Evolutionary conservation across 306 rosid species (phyloP).

Genomic region (Prosopis cineraria): DNA sequence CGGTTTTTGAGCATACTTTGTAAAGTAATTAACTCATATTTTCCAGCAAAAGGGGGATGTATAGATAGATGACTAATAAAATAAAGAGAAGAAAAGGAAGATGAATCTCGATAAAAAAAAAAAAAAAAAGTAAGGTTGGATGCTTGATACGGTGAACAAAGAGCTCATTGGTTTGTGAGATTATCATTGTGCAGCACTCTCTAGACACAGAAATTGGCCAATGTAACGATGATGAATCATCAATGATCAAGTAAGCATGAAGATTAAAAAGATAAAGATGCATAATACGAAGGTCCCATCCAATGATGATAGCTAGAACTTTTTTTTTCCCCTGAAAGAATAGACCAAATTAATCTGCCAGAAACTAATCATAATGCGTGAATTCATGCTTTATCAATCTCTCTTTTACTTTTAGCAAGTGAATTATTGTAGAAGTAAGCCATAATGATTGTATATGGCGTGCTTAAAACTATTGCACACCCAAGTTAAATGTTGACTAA

Average conservation of each 20-base stretch:
- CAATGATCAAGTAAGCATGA: conserved; percentile 47
- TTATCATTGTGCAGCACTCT: conserved; percentile 46
- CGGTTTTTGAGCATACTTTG: conserved; percentile 22
- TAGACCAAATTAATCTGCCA: conserved; percentile 33
- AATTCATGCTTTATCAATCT: conserved; percentile 46
- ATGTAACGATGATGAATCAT: conserved; percentile 41
- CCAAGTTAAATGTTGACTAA: background rate
- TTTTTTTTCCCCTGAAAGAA: conserved; percentile 44
- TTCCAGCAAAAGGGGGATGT: background rate
- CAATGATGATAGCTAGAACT: conserved; percentile 51
- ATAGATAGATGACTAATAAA: conserved; percentile 6
- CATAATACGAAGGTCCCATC: conserved; percentile 44
- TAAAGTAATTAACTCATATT: conserved; percentile 15
- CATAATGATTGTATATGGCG: conserved; percentile 44
- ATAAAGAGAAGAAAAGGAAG: conserved; percentile 18
- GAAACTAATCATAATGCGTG: conserved; percentile 39
- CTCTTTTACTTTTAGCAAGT: conserved; percentile 33
- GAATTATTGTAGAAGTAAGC: conserved; percentile 43
- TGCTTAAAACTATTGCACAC: conserved; percentile 39
- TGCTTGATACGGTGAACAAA: conserved; percentile 26
- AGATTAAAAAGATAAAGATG: conserved; percentile 42
- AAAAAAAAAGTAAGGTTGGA: conserved; percentile 39
- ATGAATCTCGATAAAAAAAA: conserved; percentile 32
- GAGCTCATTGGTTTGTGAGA: conserved; percentile 29
- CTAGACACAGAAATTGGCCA: conserved; percentile 39